A percentile compares a stretch with the other conserved stretches of the same genome.
Evolutionary conservation across 495 filamentous ascomycete genomes (phyloP).

Genomic region (Neurospora pannonica): DNA sequence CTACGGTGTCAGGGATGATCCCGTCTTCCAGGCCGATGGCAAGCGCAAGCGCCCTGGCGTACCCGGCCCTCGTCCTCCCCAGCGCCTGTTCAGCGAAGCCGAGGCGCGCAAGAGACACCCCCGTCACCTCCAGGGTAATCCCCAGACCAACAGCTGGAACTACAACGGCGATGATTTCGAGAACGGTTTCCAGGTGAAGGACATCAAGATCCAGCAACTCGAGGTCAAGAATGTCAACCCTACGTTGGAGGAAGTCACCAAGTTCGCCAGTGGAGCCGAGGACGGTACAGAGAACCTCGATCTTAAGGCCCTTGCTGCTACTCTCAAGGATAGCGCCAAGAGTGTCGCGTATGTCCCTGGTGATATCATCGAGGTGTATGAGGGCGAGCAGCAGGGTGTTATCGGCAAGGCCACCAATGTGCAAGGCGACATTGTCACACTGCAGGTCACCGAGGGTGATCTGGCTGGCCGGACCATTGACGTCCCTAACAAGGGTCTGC

Average conservation of each 20-base stretch:
- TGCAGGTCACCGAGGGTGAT: slow-evolving; percentile 76
- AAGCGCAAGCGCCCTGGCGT: slow-evolving; percentile 72
- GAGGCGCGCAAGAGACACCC: slow-evolving; percentile 86
- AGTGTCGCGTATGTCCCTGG: slow-evolving; percentile 79
- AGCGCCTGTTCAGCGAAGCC: slow-evolving; percentile 83
- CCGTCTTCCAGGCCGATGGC: slow-evolving; percentile 33
- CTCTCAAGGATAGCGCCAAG: slow-evolving; percentile 66
- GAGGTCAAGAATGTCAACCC: slow-evolving; percentile 84
- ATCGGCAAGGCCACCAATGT: slow-evolving; percentile 77
- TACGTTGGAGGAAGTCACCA: slow-evolving; percentile 87
- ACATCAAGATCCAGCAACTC: slow-evolving; percentile 79
- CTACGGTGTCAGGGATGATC: slow-evolving; percentile 80
- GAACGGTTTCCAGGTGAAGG: slow-evolving; percentile 89
- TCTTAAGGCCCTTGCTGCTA: slow-evolving; percentile 77
- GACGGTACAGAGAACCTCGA: slow-evolving; percentile 92
- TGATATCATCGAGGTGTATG: slow-evolving; percentile 89
- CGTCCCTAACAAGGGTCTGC: slow-evolving; percentile 82
- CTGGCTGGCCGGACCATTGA: slow-evolving; percentile 79
- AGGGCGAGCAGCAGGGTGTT: slow-evolving; percentile 91
- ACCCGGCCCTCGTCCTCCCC: slow-evolving; percentile 63
- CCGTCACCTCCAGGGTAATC: slow-evolving; percentile 56
- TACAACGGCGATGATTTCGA: slow-evolving; percentile 83
- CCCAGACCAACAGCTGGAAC: slow-evolving; percentile 61
- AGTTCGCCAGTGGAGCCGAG: slow-evolving; percentile 77
- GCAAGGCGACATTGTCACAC: slow-evolving; percentile 83